A percentile compares a stretch with the other conserved stretches of the same genome.
Evolutionary conservation across 805 yeast genomes (phyloP).

Genomic region (Jamesozyma spencerorum): DNA sequence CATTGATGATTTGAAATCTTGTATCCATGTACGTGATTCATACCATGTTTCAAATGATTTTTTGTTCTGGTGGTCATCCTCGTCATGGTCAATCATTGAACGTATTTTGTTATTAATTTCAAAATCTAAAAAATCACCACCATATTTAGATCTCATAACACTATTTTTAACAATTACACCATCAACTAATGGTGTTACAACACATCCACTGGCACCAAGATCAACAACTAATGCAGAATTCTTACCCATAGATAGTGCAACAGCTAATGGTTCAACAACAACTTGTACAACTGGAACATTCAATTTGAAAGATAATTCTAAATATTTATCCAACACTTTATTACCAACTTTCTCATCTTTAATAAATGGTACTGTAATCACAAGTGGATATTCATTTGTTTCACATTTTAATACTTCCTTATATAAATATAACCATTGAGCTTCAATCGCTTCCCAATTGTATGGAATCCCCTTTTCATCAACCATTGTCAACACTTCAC

Average conservation of each 20-base stretch:
- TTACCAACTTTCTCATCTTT: conserved; percentile 12
- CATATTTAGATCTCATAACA: conserved; percentile 57
- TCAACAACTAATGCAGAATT: conserved; percentile 74
- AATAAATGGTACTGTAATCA: conserved; percentile 32
- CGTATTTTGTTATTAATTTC: conserved; percentile 46
- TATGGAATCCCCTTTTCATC: conserved; percentile 48
- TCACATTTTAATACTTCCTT: conserved; percentile 39
- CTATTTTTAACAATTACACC: conserved; percentile 65
- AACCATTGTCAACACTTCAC: conserved; percentile 41
- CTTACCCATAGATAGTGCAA: conserved; percentile 68
- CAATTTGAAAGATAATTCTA: conserved; percentile 64
- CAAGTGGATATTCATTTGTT: conserved; percentile 56
- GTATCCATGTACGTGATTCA: conserved; percentile 24
- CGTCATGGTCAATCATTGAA: conserved; percentile 6
- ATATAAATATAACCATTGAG: conserved; percentile 62
- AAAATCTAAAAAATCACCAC: conserved; percentile 74
- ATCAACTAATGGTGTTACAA: conserved; percentile 69
- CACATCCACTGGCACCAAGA: conserved; percentile 59
- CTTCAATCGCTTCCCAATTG: conserved; percentile 61
- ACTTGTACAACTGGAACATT: conserved; percentile 70
- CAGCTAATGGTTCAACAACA: conserved; percentile 68
- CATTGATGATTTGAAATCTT: conserved; percentile 25
- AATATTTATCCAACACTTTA: conserved; percentile 45
- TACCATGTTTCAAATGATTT: conserved; percentile 19
- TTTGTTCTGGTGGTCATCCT: neutral